phyloP scores from a whole-genome alignment of 1,284 basidiomycete species.

The Inonotus hispidus region DNA sequence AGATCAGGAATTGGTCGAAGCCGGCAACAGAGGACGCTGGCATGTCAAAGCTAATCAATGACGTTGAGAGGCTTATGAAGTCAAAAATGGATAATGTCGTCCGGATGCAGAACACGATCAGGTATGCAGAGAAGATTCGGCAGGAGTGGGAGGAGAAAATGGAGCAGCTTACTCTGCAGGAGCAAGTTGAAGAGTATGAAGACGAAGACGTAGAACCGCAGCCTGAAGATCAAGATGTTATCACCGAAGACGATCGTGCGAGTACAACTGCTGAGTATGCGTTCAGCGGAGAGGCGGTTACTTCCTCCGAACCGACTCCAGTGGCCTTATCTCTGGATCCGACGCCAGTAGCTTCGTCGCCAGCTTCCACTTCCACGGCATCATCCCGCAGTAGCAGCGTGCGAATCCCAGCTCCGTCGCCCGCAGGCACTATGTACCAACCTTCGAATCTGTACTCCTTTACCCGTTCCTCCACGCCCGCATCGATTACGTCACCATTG shows the following conservation, averaged over 20 bases:
- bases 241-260: slow-evolving; percentile 43
- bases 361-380: slow-evolving; percentile 37
- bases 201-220: slow-evolving; percentile 35
- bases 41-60: slow-evolving; percentile 74
- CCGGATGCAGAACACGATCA: slow-evolving; percentile 95
- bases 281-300: slow-evolving; percentile 40
- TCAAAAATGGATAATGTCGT: slow-evolving; percentile 95
- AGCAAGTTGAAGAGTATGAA: slow-evolving; percentile 47
- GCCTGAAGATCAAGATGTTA: slow-evolving; percentile 31
- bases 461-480: slow-evolving; percentile 78
- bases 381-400: slow-evolving; percentile 24
- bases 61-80: slow-evolving; percentile 84
- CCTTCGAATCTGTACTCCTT: slow-evolving; percentile 47
- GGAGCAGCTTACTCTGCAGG: slow-evolving; percentile 56
- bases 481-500: slow-evolving; percentile 77
- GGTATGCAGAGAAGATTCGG: slow-evolving; percentile 96
- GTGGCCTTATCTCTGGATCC: slow-evolving; percentile 40
- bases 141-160: slow-evolving; percentile 96
- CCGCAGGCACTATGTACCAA: slow-evolving; percentile 33
- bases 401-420: slow-evolving; percentile 27
- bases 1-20: slow-evolving; percentile 79
- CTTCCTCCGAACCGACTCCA: slow-evolving; percentile 60
- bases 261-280: slow-evolving; percentile 63
- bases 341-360: slow-evolving; percentile 64
- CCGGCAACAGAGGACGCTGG: slow-evolving; percentile 85